Percentiles rank a stretch among this genome's conserved stretches.
Evolutionary conservation across 345 rosid genomes (phyloP).

Genomic region (Hypericum perforatum): DNA sequence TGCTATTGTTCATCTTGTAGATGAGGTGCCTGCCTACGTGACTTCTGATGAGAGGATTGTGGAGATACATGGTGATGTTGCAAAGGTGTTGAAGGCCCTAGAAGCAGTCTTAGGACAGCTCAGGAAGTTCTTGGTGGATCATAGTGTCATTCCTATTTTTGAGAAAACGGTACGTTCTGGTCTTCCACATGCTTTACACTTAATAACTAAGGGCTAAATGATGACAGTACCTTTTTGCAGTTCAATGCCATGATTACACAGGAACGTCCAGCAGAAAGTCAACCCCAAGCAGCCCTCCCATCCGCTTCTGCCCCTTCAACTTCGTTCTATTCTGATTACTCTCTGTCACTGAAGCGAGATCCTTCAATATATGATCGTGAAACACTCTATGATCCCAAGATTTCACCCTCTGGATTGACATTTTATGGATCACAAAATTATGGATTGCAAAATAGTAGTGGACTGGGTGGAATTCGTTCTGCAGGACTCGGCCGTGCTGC

Average conservation of each 20-base stretch:
- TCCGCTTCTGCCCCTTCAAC: conserved; percentile 23
- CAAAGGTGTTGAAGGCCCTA: conserved; percentile 54
- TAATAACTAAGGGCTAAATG: too few species aligned
- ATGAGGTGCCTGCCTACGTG: conserved; percentile 50
- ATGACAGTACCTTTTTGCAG: conserved; percentile 19
- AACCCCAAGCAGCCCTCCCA: conserved; percentile 24
- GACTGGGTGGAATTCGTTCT: conserved; percentile 32
- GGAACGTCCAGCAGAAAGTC: conserved; percentile 48
- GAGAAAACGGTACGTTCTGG: conserved; percentile 54
- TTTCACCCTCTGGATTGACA: conserved; percentile 42
- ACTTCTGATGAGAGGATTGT: conserved; percentile 58
- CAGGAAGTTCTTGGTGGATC: conserved; percentile 76
- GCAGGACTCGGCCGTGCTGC: conserved; percentile 36
- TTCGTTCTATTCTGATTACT: conserved; percentile 29
- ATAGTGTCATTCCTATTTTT: conserved; percentile 62
- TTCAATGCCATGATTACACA: conserved; percentile 39
- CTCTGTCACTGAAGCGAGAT: conserved; percentile 44
- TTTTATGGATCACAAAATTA: conserved; percentile 40
- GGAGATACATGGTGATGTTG: conserved; percentile 61
- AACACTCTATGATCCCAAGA: conserved; percentile 37
- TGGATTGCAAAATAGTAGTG: conserved; percentile 12
- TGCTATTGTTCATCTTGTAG: conserved; percentile 16
- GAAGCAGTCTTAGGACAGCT: conserved; percentile 66
- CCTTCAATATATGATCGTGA: conserved; percentile 45
- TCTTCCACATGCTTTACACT: not conserved